These are phyloP conservation scores for Polyporus arcularius DNA, from an alignment of 768 basidiomycete species.

Conservation along the genomic window DNA sequence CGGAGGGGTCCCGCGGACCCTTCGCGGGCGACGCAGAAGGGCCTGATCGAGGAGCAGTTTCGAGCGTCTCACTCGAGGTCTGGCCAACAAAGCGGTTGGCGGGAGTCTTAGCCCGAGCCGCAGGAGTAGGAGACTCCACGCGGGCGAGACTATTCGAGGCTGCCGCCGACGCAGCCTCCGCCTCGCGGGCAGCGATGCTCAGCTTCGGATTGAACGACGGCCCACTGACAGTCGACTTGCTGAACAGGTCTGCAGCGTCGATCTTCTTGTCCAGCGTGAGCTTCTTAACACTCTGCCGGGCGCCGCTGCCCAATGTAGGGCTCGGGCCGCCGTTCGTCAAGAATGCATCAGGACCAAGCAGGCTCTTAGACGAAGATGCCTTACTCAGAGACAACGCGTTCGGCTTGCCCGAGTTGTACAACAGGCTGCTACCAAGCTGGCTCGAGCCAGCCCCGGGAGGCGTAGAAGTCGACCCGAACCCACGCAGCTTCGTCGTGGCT, in stretches of 20 bases:
- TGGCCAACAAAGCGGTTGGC: constrained; percentile 45
- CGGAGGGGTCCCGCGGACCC: constrained; percentile 35
- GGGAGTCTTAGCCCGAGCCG: constrained; percentile 32
- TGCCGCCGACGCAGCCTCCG: constrained; percentile 48
- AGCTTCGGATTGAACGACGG: constrained; percentile 76
- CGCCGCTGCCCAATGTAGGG: constrained; percentile 68
- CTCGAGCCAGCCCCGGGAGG: constrained; percentile 37
- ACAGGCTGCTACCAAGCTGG: constrained; percentile 41
- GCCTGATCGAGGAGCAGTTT: constrained; percentile 8
- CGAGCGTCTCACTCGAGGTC: constrained; percentile 28
- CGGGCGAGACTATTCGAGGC: constrained; percentile 35
- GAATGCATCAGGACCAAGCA: constrained; percentile 58
- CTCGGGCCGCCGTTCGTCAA: constrained; percentile 55
- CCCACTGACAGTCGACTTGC: constrained; percentile 38
- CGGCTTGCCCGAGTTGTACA: constrained; percentile 56
- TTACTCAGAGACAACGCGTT: constrained; percentile 55
- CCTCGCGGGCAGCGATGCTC: constrained; percentile 74
- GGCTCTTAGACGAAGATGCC: constrained; percentile 40
- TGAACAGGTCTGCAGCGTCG: constrained; percentile 70
- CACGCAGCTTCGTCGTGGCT: constrained; percentile 65
- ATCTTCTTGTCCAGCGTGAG: constrained; percentile 86
- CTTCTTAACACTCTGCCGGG: constrained; percentile 87
- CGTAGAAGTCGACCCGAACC: constrained; percentile 55
- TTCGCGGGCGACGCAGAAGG: constrained; percentile 33
- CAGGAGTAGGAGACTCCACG: constrained; percentile 20